phyloP scores from a whole-genome alignment of 495 filamentous ascomycete species.

The Aspergillus diversus region DNA sequence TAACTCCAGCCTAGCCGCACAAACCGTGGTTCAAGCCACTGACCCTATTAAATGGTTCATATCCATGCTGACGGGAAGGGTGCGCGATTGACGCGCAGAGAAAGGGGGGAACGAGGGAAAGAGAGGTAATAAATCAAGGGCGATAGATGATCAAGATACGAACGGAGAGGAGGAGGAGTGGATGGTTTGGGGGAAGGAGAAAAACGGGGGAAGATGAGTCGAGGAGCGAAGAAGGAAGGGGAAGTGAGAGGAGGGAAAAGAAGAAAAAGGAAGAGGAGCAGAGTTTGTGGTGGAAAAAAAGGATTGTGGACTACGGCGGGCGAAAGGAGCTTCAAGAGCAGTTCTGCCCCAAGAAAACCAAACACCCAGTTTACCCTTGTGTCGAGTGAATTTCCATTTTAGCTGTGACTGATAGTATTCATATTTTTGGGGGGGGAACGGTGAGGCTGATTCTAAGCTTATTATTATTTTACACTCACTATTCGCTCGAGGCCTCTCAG shows the following conservation, averaged over 20 bases:
- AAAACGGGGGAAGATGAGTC: constrained; percentile 18
- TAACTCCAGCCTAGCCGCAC: constrained; percentile 48
- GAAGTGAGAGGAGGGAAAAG: constrained; percentile 20
- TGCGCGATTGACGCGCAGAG: constrained; percentile 39
- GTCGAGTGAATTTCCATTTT: too few relatives aligned
- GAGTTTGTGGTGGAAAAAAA: constrained; percentile 41
- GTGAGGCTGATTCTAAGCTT: too few relatives aligned
- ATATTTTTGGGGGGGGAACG: too few relatives aligned
- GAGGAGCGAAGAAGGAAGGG: constrained; percentile 19
- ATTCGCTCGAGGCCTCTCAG: too few relatives aligned
- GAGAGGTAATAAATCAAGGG: constrained; percentile 12
- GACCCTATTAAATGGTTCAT: constrained; percentile 60
- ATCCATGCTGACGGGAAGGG: constrained; percentile 48
- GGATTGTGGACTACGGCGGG: constrained; percentile 41
- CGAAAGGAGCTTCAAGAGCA: constrained; percentile 43
- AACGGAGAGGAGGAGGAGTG: constrained; percentile 27
- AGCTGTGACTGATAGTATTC: too few relatives aligned
- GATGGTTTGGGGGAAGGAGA: constrained; percentile 15
- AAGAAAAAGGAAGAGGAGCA: constrained; percentile 15
- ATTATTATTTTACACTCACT: too few relatives aligned
- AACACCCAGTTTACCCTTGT: background rate
- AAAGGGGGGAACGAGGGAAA: constrained; percentile 21
- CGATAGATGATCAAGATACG: constrained; percentile 17
- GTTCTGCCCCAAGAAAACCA: constrained; percentile 20
- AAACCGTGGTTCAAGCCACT: constrained; percentile 45